Conservation (phyloP, 768 basidiomycete genomes). For the Boletus pseudopeckii region DNA sequence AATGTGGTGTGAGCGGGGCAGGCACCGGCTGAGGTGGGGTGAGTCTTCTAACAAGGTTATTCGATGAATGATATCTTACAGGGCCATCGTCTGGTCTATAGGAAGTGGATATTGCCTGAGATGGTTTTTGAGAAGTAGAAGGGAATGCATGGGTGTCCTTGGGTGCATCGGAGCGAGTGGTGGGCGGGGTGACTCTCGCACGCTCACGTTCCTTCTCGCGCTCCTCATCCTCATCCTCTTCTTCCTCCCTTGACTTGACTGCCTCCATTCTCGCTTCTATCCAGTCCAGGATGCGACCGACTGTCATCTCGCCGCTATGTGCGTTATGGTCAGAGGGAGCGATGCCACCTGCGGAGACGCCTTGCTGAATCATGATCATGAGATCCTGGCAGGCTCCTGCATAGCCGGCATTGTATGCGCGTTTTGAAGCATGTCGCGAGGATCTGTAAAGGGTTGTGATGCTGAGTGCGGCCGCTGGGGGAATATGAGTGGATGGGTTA, state of each 20-base stretch:
- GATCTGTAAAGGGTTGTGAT: conserved; percentile 84
- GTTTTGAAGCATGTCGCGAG: conserved; percentile 70
- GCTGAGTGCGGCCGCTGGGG: conserved; percentile 73
- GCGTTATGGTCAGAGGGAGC: conserved; percentile 40
- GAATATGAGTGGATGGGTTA: conserved; percentile 19
- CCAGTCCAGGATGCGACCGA: conserved; percentile 83
- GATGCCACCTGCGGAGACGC: conserved; percentile 61
- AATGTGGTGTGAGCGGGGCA: conserved; percentile 33
- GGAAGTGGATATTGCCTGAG: conserved; percentile 12
- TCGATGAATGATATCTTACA: conserved; percentile 30
- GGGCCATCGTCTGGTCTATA: conserved; percentile 18
- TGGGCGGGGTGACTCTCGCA: conserved; percentile 26
- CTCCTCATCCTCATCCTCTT: conserved; percentile 81
- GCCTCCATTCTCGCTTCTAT: conserved; percentile 79
- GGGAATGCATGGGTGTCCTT: conserved; percentile 20
- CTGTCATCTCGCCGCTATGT: conserved; percentile 61
- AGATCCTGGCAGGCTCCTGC: conserved; percentile 77
- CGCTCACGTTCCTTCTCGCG: conserved; percentile 53
- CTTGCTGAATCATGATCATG: conserved; percentile 78
- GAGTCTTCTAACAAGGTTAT: neutral
- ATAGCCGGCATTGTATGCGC: conserved; percentile 79
- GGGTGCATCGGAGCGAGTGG: conserved; percentile 16
- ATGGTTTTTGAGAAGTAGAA: conserved; percentile 17
- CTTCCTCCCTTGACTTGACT: conserved; percentile 68
- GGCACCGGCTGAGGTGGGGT: conserved; percentile 13